Conservation (phyloP, 2,329 filamentous ascomycete genomes). For the Talaromyces pinophilus region DNA sequence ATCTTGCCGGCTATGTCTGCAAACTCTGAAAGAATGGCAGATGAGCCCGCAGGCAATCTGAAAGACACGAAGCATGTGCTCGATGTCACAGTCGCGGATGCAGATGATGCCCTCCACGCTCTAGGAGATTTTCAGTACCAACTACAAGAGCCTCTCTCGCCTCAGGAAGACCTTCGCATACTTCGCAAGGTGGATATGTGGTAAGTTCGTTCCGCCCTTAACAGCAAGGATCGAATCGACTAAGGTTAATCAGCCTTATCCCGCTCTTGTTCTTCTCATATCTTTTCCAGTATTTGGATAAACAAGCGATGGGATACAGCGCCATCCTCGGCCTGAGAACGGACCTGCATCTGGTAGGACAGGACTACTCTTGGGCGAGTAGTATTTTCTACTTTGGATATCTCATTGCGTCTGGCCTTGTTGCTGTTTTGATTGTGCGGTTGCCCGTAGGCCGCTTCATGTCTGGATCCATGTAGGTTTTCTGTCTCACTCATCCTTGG, state of each 20-base stretch:
- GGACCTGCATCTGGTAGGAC: not conserved
- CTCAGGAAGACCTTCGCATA: not conserved
- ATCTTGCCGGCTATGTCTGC: not conserved
- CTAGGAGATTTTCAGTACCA: not conserved
- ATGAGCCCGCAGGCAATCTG: not conserved
- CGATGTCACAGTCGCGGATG: not conserved
- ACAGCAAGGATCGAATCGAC: not conserved
- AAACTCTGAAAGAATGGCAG: not conserved
- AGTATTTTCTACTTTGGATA: not conserved
- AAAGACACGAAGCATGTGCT: not conserved
- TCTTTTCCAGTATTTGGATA: not conserved
- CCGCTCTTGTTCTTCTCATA: not conserved
- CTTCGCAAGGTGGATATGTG: not conserved
- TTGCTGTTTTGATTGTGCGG: not conserved
- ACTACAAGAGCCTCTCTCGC: not conserved
- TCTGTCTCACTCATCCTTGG: too few species aligned
- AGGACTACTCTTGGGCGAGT: not conserved
- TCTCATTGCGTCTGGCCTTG: not conserved
- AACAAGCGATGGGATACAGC: not conserved
- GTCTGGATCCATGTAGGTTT: not conserved
- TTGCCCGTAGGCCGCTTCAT: not conserved
- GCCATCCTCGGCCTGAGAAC: not conserved
- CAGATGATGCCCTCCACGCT: not conserved
- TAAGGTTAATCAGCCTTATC: not conserved
- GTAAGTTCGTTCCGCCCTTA: not conserved